Evolutionary conservation across 139 green algal genomes (phyloP).

Genomic region (Pleodorina starrii): DNA sequence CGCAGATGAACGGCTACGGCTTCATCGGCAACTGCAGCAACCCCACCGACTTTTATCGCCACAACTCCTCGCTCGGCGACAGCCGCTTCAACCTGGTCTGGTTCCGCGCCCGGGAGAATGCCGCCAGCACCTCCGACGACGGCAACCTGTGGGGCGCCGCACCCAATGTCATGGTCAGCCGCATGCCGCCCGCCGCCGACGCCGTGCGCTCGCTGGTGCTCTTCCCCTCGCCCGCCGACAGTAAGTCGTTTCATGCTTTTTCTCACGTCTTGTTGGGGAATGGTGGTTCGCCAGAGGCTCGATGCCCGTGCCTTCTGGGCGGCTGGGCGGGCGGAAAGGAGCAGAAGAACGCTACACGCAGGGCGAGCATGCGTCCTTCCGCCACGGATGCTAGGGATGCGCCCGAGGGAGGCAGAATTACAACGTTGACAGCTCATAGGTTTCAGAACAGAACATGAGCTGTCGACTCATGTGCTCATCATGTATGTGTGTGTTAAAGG

Average conservation of each 20-base stretch:
- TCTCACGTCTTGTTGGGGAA: too few relatives aligned
- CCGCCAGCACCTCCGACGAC: neutral
- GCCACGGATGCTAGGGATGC: neutral
- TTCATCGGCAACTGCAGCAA: slow-evolving; percentile 38
- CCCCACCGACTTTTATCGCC: slow-evolving; percentile 20
- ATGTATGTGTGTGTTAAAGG: too few relatives aligned
- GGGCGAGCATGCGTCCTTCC: neutral
- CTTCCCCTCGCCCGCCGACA: slow-evolving; percentile 18
- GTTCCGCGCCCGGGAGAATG: slow-evolving; percentile 13
- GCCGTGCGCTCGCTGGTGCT: slow-evolving; percentile 25
- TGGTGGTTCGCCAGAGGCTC: neutral
- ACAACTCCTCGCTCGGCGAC: neutral
- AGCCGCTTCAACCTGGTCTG: slow-evolving; percentile 37
- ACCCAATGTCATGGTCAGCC: slow-evolving; percentile 12
- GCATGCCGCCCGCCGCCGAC: neutral
- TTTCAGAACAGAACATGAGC: too few relatives aligned
- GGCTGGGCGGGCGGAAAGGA: neutral
- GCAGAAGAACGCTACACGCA: too few relatives aligned
- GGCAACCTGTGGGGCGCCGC: neutral
- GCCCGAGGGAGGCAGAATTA: neutral
- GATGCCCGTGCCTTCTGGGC: neutral
- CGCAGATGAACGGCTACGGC: slow-evolving; percentile 39
- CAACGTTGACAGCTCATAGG: neutral
- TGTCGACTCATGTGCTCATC: too few relatives aligned
- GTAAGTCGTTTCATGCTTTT: slow-evolving; percentile 13